phyloP scores from a whole-genome alignment of 352 stramenopile species.

The Phytophthora agathidicida region DNA sequence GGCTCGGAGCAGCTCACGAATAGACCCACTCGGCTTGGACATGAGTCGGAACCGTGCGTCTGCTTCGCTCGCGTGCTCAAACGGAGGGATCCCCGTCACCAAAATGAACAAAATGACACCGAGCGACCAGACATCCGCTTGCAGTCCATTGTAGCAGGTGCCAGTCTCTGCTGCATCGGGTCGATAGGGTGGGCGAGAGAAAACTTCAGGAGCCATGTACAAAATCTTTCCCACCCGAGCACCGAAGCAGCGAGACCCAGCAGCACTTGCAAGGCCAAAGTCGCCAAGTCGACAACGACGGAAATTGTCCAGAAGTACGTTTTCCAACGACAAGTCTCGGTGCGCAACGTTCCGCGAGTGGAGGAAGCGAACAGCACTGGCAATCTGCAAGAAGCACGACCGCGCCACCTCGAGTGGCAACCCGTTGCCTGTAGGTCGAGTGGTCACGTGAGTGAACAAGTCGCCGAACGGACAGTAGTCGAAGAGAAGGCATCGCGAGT shows the following conservation, averaged over 20 bases:
- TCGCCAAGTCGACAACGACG: conserved; percentile 54
- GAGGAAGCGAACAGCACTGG: conserved; percentile 51
- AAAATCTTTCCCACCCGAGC: conserved; percentile 59
- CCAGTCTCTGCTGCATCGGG: conserved; percentile 2
- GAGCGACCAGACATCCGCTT: conserved; percentile 70
- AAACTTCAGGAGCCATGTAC: conserved; percentile 76
- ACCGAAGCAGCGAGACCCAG: conserved; percentile 39
- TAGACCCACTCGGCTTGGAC: conserved; percentile 30
- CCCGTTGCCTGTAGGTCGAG: conserved; percentile 2
- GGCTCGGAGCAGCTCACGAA: conserved; percentile 38
- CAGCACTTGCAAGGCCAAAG: conserved; percentile 58
- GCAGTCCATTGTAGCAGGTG: conserved; percentile 50
- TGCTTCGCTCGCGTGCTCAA: conserved; percentile 43
- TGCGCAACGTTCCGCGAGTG: conserved; percentile 62
- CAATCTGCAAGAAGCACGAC: conserved; percentile 55
- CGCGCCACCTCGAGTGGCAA: conserved; percentile 37
- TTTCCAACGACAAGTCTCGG: conserved; percentile 72
- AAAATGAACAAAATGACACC: conserved; percentile 72
- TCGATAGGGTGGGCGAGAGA: conserved; percentile 17
- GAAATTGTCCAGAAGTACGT: conserved; percentile 57
- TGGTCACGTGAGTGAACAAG: conserved; percentile 48
- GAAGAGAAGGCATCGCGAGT: conserved; percentile 63
- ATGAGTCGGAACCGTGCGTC: conserved; percentile 68
- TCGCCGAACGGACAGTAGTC: conserved; percentile 69
- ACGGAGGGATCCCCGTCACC: conserved; percentile 56